phyloP scores from a whole-genome alignment of 192 early-diverging fungal genomes.

The Podila clonocystis region DNA sequence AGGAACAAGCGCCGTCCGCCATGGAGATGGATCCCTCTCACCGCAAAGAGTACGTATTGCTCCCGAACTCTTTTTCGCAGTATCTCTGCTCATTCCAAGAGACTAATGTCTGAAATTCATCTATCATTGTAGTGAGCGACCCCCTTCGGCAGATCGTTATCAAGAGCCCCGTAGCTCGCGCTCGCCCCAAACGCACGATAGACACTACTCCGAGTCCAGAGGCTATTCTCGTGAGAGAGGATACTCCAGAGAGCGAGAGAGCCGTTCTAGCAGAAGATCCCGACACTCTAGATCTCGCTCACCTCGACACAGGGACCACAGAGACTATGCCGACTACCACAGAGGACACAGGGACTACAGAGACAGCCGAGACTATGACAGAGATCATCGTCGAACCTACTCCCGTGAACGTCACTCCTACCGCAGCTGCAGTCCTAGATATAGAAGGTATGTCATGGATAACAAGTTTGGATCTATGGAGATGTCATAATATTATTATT shows the following conservation, averaged over 20 bases:
- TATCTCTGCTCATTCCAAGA: neutral
- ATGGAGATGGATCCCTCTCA: slow-evolving; percentile 27
- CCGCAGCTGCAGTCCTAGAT: slow-evolving; percentile 37
- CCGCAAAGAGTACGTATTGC: slow-evolving; percentile 22
- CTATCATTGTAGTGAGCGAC: slow-evolving; percentile 14
- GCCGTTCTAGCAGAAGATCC: neutral
- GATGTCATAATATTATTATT: no score
- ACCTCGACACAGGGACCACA: slow-evolving; percentile 26
- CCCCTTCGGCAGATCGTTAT: slow-evolving; percentile 22
- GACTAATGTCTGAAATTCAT: neutral
- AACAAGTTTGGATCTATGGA: neutral
- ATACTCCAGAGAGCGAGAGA: slow-evolving; percentile 49
- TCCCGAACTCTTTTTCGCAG: neutral
- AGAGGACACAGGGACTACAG: slow-evolving; percentile 28
- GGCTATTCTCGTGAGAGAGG: slow-evolving; percentile 19
- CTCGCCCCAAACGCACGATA: slow-evolving; percentile 53
- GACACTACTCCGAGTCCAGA: slow-evolving; percentile 50
- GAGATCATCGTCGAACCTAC: slow-evolving; percentile 35
- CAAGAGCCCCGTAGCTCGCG: slow-evolving; percentile 30
- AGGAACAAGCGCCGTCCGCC: slow-evolving; percentile 17
- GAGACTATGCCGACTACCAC: slow-evolving; percentile 29
- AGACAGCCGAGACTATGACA: slow-evolving; percentile 53
- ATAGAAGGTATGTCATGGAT: slow-evolving; percentile 16
- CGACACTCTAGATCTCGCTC: slow-evolving; percentile 36
- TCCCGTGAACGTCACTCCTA: slow-evolving; percentile 35